Percentiles rank a stretch among this genome's conserved stretches.
phyloP scores from a whole-genome alignment of 176 grass and related monocot genomes.

The Neostapfia colusana region DNA sequence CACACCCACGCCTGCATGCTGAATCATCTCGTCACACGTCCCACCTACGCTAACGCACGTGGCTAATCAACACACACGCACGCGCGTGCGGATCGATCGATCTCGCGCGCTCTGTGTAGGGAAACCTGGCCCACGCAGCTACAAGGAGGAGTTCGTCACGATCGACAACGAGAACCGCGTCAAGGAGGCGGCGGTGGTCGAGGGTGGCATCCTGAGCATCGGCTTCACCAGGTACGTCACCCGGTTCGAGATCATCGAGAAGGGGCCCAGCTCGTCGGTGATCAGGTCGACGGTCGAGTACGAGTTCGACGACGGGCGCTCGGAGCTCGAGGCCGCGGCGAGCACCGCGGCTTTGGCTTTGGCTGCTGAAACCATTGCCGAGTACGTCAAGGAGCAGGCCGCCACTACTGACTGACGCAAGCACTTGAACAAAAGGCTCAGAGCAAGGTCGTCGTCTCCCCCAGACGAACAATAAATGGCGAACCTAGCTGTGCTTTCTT shows the following conservation, averaged over 20 bases:
- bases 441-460: not conserved
- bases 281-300: constrained; percentile 40
- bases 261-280: constrained; percentile 23
- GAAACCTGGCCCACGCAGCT: constrained; percentile 11
- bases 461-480: not conserved
- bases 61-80: not conserved
- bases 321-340: constrained; percentile 18
- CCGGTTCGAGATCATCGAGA: constrained; percentile 26
- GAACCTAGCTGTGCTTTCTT: not conserved
- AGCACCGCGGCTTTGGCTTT: constrained; percentile 30
- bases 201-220: constrained; percentile 23
- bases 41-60: no score
- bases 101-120: not conserved
- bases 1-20: not conserved
- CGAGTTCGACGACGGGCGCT: constrained; percentile 15
- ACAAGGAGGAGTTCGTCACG: constrained; percentile 31
- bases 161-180: constrained; percentile 30
- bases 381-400: constrained; percentile 38
- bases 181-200: constrained; percentile 35
- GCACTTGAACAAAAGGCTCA: not conserved
- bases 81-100: not conserved
- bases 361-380: constrained; percentile 12
- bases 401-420: not conserved
- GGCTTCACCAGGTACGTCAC: constrained; percentile 40
- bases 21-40: not conserved